phyloP scores from a whole-genome alignment of 352 stramenopile species.

The Globisporangium uncinulatum region DNA sequence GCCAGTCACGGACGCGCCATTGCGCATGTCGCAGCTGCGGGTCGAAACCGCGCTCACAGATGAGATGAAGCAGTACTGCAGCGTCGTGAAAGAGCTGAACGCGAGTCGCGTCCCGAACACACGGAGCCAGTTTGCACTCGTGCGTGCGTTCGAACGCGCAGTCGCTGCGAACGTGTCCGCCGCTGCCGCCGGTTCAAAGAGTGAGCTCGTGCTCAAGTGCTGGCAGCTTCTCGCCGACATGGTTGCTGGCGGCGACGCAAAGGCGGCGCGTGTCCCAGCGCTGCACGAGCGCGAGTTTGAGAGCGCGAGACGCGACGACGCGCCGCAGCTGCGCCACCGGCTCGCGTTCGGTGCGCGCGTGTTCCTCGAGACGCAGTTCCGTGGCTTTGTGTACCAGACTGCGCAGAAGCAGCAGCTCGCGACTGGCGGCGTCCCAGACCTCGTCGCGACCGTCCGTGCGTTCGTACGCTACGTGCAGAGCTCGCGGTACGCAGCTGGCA shows the following conservation, averaged over 20 bases:
- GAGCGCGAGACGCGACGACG: constrained; percentile 28
- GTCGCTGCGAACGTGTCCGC: constrained; percentile 50
- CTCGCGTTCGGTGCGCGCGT: constrained; percentile 64
- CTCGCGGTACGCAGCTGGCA: constrained; percentile 44
- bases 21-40: constrained; percentile 62
- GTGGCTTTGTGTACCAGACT: constrained; percentile 68
- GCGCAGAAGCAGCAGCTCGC: constrained; percentile 70
- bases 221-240: constrained; percentile 76
- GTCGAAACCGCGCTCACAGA: constrained; percentile 70
- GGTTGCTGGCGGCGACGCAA: constrained; percentile 45
- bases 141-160: constrained; percentile 44
- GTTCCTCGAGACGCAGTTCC: constrained; percentile 79
- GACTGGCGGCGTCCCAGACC: constrained; percentile 60
- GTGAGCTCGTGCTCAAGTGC: constrained; percentile 72
- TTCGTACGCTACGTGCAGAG: constrained; percentile 77
- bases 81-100: constrained; percentile 69
- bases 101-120: constrained; percentile 57
- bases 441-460: constrained; percentile 67
- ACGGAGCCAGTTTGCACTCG: constrained; percentile 67
- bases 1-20: constrained; percentile 16
- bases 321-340: constrained; percentile 36
- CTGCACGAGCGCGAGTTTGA: constrained; percentile 59
- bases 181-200: constrained; percentile 59
- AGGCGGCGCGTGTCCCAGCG: constrained; percentile 16
- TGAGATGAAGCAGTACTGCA: constrained; percentile 80